Base-by-base conservation (phyloP, 176 grass and related monocot species). In the Aegilops longissima region DNA sequence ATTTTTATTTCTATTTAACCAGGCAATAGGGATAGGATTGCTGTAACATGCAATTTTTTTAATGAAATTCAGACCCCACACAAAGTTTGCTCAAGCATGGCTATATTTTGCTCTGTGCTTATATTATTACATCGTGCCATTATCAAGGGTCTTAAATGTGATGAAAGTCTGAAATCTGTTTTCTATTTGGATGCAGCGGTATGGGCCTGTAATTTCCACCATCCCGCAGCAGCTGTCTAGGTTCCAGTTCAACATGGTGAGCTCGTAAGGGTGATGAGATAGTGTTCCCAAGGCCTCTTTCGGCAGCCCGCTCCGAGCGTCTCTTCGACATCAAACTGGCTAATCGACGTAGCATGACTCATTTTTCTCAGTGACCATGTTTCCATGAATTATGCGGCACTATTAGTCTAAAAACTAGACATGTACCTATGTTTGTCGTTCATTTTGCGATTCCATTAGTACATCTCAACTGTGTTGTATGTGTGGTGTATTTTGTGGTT, bases 211-310 rank as follows among this genome's bases (percentile, higher is more conserved):
- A 87, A 99, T 99, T 87, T 99, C 97, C 70, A 99, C 97, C 31
- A 99, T 99, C 66, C 97, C 97, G 1, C 97, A 99, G 83, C 97
- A 99, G 82, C 78, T 99, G 71, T 99, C 97, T 18, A 92, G 94
- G 77, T 99, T 99, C 82, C 97, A 98, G 82, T 98, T 98, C 94
- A 96, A 98, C 85, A 94, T 98, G 97, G 92, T 98, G 76, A 88
- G 85, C 70, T 96, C 89, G 45, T 98, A 85, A 96, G 84, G 56
- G 16, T 65, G 70, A 69, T 23, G 66, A 62, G 14, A 18, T 25
- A 17, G 63, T 82, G 30, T 82, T 51, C 13, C 1, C 42, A 24
- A 61, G 74, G 24, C 40, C 64, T 83, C 66, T 79, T 39, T 54
- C 3, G 29, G 67, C 35, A 25, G 84, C 47, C 17, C 31, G 23